Evolutionary conservation across 2,329 filamentous ascomycete genomes (phyloP).

Genomic region (Monilinia laxa): DNA sequence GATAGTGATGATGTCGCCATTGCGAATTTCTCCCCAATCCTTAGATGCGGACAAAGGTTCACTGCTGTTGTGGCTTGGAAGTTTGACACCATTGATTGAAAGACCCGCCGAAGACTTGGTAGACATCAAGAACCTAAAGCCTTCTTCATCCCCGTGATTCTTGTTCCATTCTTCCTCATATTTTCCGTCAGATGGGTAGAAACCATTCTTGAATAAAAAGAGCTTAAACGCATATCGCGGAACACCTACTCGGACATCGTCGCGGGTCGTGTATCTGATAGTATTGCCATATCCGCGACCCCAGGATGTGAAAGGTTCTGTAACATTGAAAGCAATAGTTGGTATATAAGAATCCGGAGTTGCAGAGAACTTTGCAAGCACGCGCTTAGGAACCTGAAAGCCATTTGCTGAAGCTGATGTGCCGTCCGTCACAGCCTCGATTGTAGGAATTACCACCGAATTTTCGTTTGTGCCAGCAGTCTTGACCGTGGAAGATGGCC

Average conservation of each 20-base stretch:
- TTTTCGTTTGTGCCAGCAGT: neutral
- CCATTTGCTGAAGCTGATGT: slow-evolving; percentile 29
- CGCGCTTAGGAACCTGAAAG: slow-evolving; percentile 42
- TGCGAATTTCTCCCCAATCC: slow-evolving; percentile 68
- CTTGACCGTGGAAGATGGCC: neutral
- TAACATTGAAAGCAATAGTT: slow-evolving; percentile 63
- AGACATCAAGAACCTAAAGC: slow-evolving; percentile 66
- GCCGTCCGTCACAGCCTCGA: neutral
- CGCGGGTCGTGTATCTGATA: slow-evolving; percentile 58
- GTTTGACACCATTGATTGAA: slow-evolving; percentile 68
- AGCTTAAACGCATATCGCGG: slow-evolving; percentile 81
- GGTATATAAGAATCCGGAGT: slow-evolving; percentile 63
- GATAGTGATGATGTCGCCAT: slow-evolving; percentile 74
- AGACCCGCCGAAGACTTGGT: slow-evolving; percentile 79
- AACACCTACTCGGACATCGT: slow-evolving; percentile 61
- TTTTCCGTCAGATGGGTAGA: slow-evolving; percentile 52
- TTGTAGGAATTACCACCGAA: neutral
- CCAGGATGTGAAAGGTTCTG: slow-evolving; percentile 70
- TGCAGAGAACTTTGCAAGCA: slow-evolving; percentile 66
- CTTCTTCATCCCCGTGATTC: slow-evolving; percentile 36
- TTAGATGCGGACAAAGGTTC: slow-evolving; percentile 51
- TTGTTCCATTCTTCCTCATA: slow-evolving; percentile 20
- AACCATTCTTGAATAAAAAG: slow-evolving; percentile 68
- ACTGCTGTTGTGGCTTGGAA: slow-evolving; percentile 57
- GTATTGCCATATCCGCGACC: slow-evolving; percentile 72